These are phyloP conservation scores for Acephala macrosclerotiorum DNA, from an alignment of 2,329 filamentous ascomycete species.

Conservation along the genomic window DNA sequence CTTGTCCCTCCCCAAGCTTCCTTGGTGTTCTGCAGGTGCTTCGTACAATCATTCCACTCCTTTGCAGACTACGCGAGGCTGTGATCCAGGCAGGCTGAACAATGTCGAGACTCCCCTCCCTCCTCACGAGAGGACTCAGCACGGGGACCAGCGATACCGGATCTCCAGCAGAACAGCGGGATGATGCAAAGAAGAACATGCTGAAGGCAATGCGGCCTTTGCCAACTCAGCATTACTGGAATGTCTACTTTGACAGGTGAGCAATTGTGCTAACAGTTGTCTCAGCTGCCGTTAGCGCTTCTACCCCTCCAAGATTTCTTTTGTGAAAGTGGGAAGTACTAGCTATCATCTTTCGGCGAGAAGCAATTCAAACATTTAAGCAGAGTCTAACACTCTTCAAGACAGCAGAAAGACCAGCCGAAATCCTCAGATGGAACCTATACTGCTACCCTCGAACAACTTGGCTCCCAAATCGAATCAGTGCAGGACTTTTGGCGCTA, in stretches of 20 bases:
- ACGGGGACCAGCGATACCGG: slow-evolving; percentile 65
- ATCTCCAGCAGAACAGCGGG: slow-evolving; percentile 76
- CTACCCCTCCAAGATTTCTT: neutral
- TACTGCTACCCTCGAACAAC: slow-evolving; percentile 60
- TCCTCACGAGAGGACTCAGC: slow-evolving; percentile 70
- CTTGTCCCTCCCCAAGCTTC: neutral
- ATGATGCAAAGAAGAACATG: slow-evolving; percentile 85
- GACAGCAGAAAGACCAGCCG: slow-evolving; percentile 44
- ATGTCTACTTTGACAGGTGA: slow-evolving; percentile 72
- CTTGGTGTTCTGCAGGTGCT: neutral
- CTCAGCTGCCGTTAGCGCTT: neutral
- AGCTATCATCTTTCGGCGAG: too few species aligned
- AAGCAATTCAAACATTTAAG: neutral
- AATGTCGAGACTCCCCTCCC: slow-evolving; percentile 64
- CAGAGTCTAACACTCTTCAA: slow-evolving; percentile 21
- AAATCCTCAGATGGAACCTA: slow-evolving; percentile 46
- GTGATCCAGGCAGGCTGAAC: slow-evolving; percentile 28
- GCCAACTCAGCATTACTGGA: slow-evolving; percentile 82
- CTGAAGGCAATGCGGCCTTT: slow-evolving; percentile 76
- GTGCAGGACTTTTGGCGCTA: slow-evolving; percentile 87
- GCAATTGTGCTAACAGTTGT: slow-evolving; percentile 24
- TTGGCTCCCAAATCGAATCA: slow-evolving; percentile 74
- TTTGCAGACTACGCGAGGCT: slow-evolving; percentile 27
- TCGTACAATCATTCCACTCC: slow-evolving; percentile 14
- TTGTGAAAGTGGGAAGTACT: neutral